Evolutionary conservation across 1,139 yeast genomes (phyloP).

Genomic region (Lodderomyces margitis): DNA sequence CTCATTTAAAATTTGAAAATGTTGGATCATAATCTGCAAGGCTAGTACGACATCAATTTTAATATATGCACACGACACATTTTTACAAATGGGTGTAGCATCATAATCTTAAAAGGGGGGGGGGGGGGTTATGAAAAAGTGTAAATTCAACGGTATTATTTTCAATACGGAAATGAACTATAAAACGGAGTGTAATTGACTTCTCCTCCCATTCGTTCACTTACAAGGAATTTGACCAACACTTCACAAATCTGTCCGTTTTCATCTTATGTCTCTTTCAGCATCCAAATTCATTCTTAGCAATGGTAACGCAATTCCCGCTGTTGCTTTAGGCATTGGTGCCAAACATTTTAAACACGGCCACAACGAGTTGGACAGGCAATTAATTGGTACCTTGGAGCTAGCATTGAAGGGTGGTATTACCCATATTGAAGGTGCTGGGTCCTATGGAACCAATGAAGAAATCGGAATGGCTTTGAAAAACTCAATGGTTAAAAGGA

Average conservation of each 20-base stretch:
- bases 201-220: background rate
- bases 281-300: conserved; percentile 7
- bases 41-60: background rate
- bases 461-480: conserved; percentile 32
- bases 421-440: conserved; percentile 40
- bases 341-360: conserved; percentile 31
- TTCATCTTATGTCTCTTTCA: conserved; percentile 14
- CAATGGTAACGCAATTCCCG: conserved; percentile 25
- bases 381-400: conserved; percentile 22
- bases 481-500: conserved; percentile 31
- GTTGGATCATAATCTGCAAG: background rate
- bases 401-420: conserved; percentile 30
- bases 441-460: conserved; percentile 30
- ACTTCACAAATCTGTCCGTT: too few species aligned
- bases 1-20: background rate
- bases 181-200: background rate
- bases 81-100: background rate
- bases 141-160: background rate
- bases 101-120: background rate
- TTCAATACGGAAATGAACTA: background rate
- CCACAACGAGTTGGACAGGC: conserved; percentile 19
- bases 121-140: background rate
- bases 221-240: too few species aligned
- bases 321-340: conserved; percentile 36
- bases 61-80: background rate